Conservation (phyloP, 1,284 basidiomycete species). For the Gymnopus androsaceus region DNA sequence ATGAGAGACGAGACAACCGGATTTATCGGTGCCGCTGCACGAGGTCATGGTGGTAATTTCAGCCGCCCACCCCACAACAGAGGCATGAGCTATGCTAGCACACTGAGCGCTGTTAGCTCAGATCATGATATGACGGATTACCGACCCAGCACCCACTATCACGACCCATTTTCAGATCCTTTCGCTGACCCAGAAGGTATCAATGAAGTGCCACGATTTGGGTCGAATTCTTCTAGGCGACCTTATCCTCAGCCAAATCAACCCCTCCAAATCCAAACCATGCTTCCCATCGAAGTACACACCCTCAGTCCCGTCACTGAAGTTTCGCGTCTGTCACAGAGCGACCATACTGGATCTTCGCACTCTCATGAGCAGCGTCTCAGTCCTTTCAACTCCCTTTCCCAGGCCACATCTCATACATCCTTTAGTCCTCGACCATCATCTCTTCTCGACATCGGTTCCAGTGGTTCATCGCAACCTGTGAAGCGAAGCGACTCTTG, state of each 20-base stretch:
- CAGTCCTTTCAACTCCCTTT: constrained; percentile 31
- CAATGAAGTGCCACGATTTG: constrained; percentile 20
- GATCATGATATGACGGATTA: constrained; percentile 35
- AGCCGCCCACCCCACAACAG: constrained; percentile 35
- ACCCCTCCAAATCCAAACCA: constrained; percentile 32
- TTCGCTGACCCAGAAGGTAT: constrained; percentile 35
- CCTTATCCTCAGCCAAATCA: constrained; percentile 28
- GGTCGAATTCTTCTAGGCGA: constrained; percentile 16
- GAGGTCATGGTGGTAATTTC: constrained; percentile 22
- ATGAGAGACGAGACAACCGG: constrained; percentile 36
- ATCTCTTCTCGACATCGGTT: constrained; percentile 37
- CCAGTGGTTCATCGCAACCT: constrained; percentile 18
- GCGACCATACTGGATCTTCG: constrained; percentile 28
- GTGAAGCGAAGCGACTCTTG: constrained; percentile 48
- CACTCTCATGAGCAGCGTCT: constrained; percentile 30
- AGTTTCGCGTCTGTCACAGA: constrained; percentile 32
- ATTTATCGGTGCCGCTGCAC: constrained; percentile 27
- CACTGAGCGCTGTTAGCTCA: constrained; percentile 33
- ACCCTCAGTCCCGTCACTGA: constrained; percentile 43
- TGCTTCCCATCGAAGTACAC: constrained; percentile 33
- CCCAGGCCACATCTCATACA: constrained; percentile 24
- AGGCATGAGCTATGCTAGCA: constrained; percentile 42
- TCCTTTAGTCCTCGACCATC: constrained; percentile 34
- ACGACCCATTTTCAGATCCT: constrained; percentile 56
- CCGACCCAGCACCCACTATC: not conserved